These are phyloP conservation scores for Gynostemma pentaphyllum DNA, from an alignment of 306 rosid species.

Conservation along the genomic window DNA sequence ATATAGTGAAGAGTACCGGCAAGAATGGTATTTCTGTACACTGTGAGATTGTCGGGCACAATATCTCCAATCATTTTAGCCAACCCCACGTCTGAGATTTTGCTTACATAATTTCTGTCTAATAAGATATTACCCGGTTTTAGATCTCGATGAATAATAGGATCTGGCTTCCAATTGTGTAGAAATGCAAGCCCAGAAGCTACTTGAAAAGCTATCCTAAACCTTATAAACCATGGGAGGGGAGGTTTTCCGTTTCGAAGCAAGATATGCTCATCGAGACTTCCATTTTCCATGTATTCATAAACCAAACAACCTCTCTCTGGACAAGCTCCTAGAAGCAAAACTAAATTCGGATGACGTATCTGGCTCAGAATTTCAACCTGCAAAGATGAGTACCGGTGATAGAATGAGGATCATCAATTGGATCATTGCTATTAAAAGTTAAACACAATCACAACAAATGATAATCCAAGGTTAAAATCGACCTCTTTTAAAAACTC, in stretches of 20 bases:
- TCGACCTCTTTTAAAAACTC: constrained; percentile 87
- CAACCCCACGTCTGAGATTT: constrained; percentile 81
- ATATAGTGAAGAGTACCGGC: constrained; percentile 89
- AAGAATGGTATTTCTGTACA: constrained; percentile 63
- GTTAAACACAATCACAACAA: neutral
- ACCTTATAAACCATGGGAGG: constrained; percentile 75
- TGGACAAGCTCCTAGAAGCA: constrained; percentile 94
- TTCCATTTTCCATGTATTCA: constrained; percentile 87
- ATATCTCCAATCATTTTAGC: constrained; percentile 65
- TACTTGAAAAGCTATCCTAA: constrained; percentile 59
- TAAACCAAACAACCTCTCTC: constrained; percentile 76
- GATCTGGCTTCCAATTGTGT: constrained; percentile 76
- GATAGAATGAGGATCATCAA: constrained; percentile 3
- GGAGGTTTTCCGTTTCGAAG: constrained; percentile 36
- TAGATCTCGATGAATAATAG: constrained; percentile 83
- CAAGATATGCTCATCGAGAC: constrained; percentile 58
- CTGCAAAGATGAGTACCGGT: constrained; percentile 27
- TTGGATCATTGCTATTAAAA: neutral
- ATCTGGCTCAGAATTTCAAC: constrained; percentile 87
- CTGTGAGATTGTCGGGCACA: constrained; percentile 75
- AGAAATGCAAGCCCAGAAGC: constrained; percentile 81
- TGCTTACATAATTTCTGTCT: constrained; percentile 70
- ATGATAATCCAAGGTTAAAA: neutral
- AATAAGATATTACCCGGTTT: constrained; percentile 88
- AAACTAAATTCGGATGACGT: constrained; percentile 76